Evolutionary conservation across 192 early-diverging fungal genomes (phyloP).

Genomic region (Coemansia sp.): DNA sequence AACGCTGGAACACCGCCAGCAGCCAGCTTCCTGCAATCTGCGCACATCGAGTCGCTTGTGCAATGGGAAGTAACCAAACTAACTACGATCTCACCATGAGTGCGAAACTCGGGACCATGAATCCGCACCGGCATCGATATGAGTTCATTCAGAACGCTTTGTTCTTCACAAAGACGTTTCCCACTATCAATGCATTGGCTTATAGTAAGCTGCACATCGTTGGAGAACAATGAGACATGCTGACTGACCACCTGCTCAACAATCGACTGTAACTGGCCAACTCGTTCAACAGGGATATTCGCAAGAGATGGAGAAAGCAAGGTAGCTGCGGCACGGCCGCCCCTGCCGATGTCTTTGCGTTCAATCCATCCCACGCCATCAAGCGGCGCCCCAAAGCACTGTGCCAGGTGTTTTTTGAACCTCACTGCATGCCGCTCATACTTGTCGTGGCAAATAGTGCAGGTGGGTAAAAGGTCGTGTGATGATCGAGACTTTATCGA

Average conservation of each 20-base stretch:
- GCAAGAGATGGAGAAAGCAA: conserved; percentile 7
- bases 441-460: conserved; percentile 36
- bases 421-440: conserved; percentile 35
- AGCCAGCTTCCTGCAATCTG: conserved; percentile 13
- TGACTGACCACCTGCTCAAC: conserved; percentile 3
- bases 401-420: conserved; percentile 30
- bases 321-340: conserved; percentile 29
- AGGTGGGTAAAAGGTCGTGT: conserved; percentile 45
- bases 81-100: conserved; percentile 45
- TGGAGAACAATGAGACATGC: conserved; percentile 14
- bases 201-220: not conserved
- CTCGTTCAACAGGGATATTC: conserved; percentile 19
- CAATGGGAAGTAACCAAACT: not conserved
- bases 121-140: conserved; percentile 24
- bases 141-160: conserved; percentile 20
- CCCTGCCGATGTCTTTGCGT: conserved; percentile 27
- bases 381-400: conserved; percentile 41
- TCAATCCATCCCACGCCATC: conserved; percentile 43
- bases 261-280: conserved; percentile 5
- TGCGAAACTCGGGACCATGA: conserved; percentile 31
- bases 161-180: not conserved
- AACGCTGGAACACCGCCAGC: conserved; percentile 22
- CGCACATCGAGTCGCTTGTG: conserved; percentile 17
- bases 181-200: not conserved
- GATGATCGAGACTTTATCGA: conserved; percentile 43